Percentiles rank a stretch among this genome's conserved stretches.
phyloP scores from a whole-genome alignment of 768 basidiomycete genomes.

The Pisolithus sp. region DNA sequence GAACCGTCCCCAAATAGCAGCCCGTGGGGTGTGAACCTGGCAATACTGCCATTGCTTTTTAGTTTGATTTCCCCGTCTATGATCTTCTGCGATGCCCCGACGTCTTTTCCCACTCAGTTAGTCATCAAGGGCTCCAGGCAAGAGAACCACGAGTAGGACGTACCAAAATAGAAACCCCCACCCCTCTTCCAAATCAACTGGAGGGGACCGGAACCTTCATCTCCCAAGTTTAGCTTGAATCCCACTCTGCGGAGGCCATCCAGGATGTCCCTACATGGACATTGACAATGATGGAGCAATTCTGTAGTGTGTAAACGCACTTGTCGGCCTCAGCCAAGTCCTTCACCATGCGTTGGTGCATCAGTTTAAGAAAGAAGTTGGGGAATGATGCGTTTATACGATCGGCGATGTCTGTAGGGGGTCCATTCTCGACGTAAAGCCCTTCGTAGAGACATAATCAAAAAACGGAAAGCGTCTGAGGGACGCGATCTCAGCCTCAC shows the following conservation, averaged over 20 bases:
- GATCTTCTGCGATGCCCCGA: slow-evolving; percentile 55
- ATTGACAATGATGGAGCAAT: not conserved
- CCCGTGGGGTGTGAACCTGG: slow-evolving; percentile 37
- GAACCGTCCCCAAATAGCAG: slow-evolving; percentile 44
- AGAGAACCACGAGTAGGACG: not conserved
- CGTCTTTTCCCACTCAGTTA: slow-evolving; percentile 30
- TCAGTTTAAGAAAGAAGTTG: slow-evolving; percentile 11
- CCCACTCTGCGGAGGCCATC: slow-evolving; percentile 47
- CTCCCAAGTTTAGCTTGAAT: slow-evolving; percentile 49
- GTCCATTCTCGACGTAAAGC: slow-evolving; percentile 37
- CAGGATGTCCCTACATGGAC: slow-evolving; percentile 32
- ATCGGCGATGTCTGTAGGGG: slow-evolving; percentile 42
- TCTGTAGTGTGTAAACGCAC: slow-evolving; percentile 20
- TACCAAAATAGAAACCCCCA: slow-evolving; percentile 60
- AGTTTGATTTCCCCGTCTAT: slow-evolving; percentile 65
- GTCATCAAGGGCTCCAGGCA: not conserved
- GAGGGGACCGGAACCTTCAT: slow-evolving; percentile 45
- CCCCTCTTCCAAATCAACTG: slow-evolving; percentile 41
- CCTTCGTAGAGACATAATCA: slow-evolving; percentile 5
- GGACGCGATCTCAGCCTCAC: not conserved
- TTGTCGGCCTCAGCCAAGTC: slow-evolving; percentile 46
- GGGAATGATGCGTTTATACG: slow-evolving; percentile 42
- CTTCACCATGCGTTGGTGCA: slow-evolving; percentile 29
- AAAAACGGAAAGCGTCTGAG: not conserved
- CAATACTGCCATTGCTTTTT: slow-evolving; percentile 52